phyloP scores from a whole-genome alignment of 176 grass and related monocot species.

The Tillandsia fasciculata region DNA sequence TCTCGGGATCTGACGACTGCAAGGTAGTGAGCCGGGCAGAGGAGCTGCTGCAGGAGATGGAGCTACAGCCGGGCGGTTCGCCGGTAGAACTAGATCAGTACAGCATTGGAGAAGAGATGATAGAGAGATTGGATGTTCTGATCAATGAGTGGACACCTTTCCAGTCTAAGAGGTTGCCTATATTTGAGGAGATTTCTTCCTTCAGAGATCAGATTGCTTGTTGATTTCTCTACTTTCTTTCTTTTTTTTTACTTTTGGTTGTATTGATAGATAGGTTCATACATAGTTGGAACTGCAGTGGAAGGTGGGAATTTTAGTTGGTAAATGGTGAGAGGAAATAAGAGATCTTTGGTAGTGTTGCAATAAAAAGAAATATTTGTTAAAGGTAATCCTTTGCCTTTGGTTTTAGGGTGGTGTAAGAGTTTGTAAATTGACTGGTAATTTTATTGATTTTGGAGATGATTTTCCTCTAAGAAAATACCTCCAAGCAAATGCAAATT shows the following conservation, averaged over 20 bases:
- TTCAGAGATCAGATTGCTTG: constrained; percentile 78
- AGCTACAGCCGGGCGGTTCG: background rate
- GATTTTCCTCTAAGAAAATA: too few species aligned
- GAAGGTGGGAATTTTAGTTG: background rate
- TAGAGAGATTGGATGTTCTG: constrained; percentile 55
- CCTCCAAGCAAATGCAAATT: too few species aligned
- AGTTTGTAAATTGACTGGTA: too few species aligned
- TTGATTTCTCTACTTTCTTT: constrained; percentile 24
- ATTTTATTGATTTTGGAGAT: too few species aligned
- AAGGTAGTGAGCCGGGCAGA: constrained; percentile 46
- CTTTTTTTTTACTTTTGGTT: background rate
- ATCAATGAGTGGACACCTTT: constrained; percentile 61
- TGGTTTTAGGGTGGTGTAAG: too few species aligned
- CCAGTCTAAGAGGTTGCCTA: constrained; percentile 68
- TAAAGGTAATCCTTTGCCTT: too few species aligned
- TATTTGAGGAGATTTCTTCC: constrained; percentile 82
- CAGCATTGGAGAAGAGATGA: constrained; percentile 43
- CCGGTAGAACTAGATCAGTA: constrained; percentile 27
- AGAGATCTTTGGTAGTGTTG: background rate
- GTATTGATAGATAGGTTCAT: background rate
- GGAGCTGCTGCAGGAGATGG: constrained; percentile 48
- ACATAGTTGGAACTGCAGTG: background rate
- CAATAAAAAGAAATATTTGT: background rate
- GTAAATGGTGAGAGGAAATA: too few species aligned
- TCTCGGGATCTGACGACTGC: constrained; percentile 29